phyloP scores from a whole-genome alignment of 2,329 filamentous ascomycete genomes.

The Rhexocercosporidium sp. region DNA sequence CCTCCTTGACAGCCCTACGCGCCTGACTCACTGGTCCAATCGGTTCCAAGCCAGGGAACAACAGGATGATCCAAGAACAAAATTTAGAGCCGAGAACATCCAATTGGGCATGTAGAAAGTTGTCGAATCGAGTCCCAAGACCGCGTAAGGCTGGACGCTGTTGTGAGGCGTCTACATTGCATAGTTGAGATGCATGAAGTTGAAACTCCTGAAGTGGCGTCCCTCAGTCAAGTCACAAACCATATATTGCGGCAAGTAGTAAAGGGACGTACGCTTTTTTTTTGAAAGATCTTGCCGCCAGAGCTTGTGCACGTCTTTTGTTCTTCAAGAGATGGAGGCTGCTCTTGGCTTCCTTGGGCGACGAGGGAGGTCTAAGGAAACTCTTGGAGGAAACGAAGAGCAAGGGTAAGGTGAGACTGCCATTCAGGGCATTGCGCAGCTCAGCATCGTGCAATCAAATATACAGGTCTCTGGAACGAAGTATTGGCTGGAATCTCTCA shows the following conservation, averaged over 20 bases:
- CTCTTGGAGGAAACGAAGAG: background rate
- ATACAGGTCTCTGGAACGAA: background rate
- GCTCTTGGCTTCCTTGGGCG: background rate
- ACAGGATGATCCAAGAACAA: no score
- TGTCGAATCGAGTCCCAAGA: background rate
- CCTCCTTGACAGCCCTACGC: background rate
- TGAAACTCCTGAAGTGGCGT: background rate
- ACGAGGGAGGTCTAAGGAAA: background rate
- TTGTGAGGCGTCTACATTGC: background rate
- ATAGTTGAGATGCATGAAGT: background rate
- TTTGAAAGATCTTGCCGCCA: background rate
- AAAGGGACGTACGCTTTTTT: background rate
- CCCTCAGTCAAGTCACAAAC: background rate
- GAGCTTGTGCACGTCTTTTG: background rate
- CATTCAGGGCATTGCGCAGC: conserved; percentile 5
- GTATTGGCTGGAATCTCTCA: background rate
- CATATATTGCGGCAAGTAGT: background rate
- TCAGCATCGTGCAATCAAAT: background rate
- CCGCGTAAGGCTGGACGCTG: background rate
- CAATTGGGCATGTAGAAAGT: background rate
- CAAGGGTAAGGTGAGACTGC: background rate
- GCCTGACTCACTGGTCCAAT: no score
- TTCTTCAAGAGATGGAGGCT: background rate
- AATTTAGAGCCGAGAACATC: conserved; percentile 6
- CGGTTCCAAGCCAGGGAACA: no score